These are phyloP conservation scores for Eleusine coracana DNA, from an alignment of 176 grass and related monocot genomes.

Conservation along the genomic window DNA sequence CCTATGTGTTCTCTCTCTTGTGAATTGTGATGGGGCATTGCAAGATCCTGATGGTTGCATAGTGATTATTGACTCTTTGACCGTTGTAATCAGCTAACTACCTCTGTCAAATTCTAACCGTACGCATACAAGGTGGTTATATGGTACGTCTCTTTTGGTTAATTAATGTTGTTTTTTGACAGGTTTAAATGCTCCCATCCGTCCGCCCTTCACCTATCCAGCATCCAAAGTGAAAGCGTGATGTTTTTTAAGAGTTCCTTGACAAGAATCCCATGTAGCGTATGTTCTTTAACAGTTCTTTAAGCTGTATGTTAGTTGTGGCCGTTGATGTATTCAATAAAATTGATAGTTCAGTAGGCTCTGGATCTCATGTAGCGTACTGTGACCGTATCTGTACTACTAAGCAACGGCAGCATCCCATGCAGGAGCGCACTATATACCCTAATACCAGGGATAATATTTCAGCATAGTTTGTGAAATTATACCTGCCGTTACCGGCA, in stretches of 20 bases:
- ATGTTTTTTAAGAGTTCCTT: background rate
- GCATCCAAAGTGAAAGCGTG: slow-evolving; percentile 23
- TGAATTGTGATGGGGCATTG: background rate
- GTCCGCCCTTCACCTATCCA: slow-evolving; percentile 22
- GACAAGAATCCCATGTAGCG: background rate
- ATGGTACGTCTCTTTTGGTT: slow-evolving; percentile 11
- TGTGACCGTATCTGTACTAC: slow-evolving; percentile 28
- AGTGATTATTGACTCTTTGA: slow-evolving; percentile 36
- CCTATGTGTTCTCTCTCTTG: background rate
- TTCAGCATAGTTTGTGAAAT: background rate
- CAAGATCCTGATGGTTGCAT: background rate
- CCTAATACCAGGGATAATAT: background rate
- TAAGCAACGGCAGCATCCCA: slow-evolving; percentile 36
- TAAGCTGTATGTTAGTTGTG: background rate
- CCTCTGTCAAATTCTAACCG: background rate
- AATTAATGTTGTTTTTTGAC: slow-evolving; percentile 28
- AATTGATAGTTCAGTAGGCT: background rate
- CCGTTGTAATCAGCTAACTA: slow-evolving; percentile 27
- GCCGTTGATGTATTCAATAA: slow-evolving; percentile 8
- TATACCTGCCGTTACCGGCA: slow-evolving; percentile 39
- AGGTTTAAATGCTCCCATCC: slow-evolving; percentile 22
- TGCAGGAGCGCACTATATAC: background rate
- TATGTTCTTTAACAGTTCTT: too few species aligned
- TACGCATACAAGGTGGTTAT: slow-evolving; percentile 15
- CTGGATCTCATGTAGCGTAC: background rate